Evolutionary conservation across 2,329 filamentous ascomycete genomes (phyloP).

Genomic region (Dichotomopilus funicola): DNA sequence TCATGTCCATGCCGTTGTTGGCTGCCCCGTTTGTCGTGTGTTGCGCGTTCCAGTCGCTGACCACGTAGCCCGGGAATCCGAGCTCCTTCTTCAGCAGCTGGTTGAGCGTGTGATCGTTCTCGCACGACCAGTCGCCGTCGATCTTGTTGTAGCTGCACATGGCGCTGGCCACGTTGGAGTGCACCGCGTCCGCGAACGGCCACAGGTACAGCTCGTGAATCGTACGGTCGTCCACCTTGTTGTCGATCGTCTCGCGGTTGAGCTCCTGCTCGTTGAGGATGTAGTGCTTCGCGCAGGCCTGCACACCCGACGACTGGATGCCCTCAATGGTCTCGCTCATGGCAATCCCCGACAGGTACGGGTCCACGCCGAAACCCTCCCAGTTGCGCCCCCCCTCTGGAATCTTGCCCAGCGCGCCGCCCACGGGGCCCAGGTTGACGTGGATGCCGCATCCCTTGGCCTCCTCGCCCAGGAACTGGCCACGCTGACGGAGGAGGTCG

Average conservation of each 20-base stretch:
- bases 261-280: constrained; percentile 65
- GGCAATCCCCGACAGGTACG: constrained; percentile 61
- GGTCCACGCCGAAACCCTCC: constrained; percentile 77
- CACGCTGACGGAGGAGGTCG: constrained; percentile 64
- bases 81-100: constrained; percentile 62
- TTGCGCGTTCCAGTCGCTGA: constrained; percentile 68
- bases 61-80: constrained; percentile 60
- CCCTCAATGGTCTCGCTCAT: constrained; percentile 56
- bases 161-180: constrained; percentile 56
- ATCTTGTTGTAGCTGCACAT: constrained; percentile 73
- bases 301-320: constrained; percentile 45
- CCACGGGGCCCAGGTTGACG: constrained; percentile 66
- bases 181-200: constrained; percentile 64
- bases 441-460: constrained; percentile 65
- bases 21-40: constrained; percentile 62
- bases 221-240: constrained; percentile 57
- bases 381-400: constrained; percentile 71
- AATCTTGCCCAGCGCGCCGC: constrained; percentile 68
- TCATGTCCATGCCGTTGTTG: constrained; percentile 69
- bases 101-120: constrained; percentile 55
- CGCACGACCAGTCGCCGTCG: constrained; percentile 62
- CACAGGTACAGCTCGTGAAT: constrained; percentile 62
- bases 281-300: constrained; percentile 53
- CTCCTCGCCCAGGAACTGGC: constrained; percentile 63
- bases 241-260: constrained; percentile 46